Evolutionary conservation across 1,139 yeast species (phyloP).

Genomic region (Meyerozyma carpophila): DNA sequence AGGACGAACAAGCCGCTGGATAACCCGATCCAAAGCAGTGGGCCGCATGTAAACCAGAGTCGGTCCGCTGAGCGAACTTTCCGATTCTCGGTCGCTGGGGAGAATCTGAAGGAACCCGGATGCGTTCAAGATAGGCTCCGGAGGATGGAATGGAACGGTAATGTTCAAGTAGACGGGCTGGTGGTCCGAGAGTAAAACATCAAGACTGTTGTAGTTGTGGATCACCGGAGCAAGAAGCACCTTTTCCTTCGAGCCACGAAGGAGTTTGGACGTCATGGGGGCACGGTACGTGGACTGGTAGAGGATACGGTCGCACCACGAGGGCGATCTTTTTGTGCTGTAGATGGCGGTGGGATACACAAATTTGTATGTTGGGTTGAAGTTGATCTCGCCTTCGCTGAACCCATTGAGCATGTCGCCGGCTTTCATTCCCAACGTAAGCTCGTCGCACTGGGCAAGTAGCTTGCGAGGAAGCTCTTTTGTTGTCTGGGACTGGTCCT

Average conservation of each 20-base stretch:
- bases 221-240: constrained; percentile 17
- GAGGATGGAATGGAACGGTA: constrained; percentile 37
- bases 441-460: constrained; percentile 51
- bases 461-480: constrained; percentile 15
- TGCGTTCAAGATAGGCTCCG: constrained; percentile 34
- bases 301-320: constrained; percentile 87
- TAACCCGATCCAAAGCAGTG: constrained; percentile 29
- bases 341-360: constrained; percentile 45
- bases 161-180: constrained; percentile 41
- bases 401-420: constrained; percentile 57
- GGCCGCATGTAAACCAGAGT: constrained; percentile 42
- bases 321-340: constrained; percentile 59
- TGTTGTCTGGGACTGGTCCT: constrained; percentile 13
- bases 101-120: constrained; percentile 38
- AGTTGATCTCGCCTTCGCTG: constrained; percentile 53
- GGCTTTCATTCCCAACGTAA: constrained; percentile 36
- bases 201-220: constrained; percentile 36
- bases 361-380: constrained; percentile 77
- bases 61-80: constrained; percentile 32
- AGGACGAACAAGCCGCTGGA: constrained; percentile 24
- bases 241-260: constrained; percentile 2
- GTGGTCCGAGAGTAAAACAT: constrained; percentile 35
- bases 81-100: constrained; percentile 20
- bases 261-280: neutral
- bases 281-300: constrained; percentile 45